Evolutionary conservation across 371 early-diverging fungal species (phyloP).

Genomic region (Mortierella sp.): DNA sequence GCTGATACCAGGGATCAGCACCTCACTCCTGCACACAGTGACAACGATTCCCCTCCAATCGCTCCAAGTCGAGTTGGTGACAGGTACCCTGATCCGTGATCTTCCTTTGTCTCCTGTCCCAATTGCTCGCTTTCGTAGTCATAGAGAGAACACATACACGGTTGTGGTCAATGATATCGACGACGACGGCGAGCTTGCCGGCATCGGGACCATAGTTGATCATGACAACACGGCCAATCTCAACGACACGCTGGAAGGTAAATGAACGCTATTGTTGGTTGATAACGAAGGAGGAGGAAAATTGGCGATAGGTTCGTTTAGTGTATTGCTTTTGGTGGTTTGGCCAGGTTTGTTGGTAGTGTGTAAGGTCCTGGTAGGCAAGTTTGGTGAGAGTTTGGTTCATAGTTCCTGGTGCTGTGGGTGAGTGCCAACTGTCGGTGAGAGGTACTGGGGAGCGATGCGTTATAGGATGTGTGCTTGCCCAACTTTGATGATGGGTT

Average conservation of each 20-base stretch:
- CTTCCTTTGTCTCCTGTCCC: background rate
- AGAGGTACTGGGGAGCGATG: background rate
- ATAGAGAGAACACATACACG: constrained; percentile 68
- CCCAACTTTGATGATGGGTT: background rate
- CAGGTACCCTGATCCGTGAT: background rate
- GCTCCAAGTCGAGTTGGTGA: background rate
- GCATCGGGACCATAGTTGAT: constrained; percentile 94
- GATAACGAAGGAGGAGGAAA: background rate
- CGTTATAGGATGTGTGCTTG: background rate
- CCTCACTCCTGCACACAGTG: too few relatives aligned
- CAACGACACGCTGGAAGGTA: constrained; percentile 93
- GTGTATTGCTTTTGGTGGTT: background rate
- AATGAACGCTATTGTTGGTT: constrained; percentile 40
- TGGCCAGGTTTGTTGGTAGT: background rate
- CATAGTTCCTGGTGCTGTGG: background rate
- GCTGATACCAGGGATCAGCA: background rate
- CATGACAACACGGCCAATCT: constrained; percentile 98
- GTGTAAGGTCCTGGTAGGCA: background rate
- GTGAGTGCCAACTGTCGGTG: background rate
- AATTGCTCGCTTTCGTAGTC: background rate
- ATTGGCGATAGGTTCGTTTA: constrained; percentile 17
- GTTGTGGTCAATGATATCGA: constrained; percentile 99
- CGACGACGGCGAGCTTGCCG: constrained; percentile 97
- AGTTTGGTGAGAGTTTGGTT: background rate
- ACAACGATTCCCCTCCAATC: background rate